Conservation (phyloP, 192 early-diverging fungal species). For the Chytriomyces sp. region DNA sequence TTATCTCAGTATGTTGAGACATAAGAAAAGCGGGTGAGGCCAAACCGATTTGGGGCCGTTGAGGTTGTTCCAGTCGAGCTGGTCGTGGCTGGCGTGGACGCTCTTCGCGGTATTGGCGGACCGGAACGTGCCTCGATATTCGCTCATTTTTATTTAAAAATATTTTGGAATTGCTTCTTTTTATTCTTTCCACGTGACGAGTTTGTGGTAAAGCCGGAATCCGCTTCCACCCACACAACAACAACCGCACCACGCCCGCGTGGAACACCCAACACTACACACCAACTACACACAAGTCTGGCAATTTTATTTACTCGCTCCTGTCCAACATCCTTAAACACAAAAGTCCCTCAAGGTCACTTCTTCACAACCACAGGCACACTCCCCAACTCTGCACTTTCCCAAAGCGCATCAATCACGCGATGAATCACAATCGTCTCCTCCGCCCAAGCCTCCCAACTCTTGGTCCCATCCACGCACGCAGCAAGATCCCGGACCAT, state of each 20-base stretch:
- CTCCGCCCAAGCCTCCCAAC: constrained; percentile 19
- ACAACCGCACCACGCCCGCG: not conserved
- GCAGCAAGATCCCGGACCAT: constrained; percentile 29
- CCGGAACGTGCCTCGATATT: not conserved
- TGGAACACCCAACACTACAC: not conserved
- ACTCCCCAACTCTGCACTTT: constrained; percentile 12
- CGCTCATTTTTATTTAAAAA: not conserved
- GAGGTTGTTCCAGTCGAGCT: not conserved
- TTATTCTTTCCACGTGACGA: not conserved
- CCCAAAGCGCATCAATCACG: constrained; percentile 35
- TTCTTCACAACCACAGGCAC: constrained; percentile 1
- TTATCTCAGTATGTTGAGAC: not conserved
- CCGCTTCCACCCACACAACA: not conserved
- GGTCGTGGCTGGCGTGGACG: not conserved
- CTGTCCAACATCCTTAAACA: not conserved
- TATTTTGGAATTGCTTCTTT: no score
- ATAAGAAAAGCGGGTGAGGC: no score
- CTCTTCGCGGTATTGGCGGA: not conserved
- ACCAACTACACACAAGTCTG: not conserved
- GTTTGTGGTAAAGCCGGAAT: not conserved
- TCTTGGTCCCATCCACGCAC: constrained; percentile 21
- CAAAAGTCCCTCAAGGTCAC: not conserved
- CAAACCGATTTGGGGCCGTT: not conserved
- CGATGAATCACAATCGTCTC: constrained; percentile 22
- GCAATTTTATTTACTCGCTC: not conserved